Conservation (phyloP, 495 filamentous ascomycete genomes). For the Daldinia childiae region DNA sequence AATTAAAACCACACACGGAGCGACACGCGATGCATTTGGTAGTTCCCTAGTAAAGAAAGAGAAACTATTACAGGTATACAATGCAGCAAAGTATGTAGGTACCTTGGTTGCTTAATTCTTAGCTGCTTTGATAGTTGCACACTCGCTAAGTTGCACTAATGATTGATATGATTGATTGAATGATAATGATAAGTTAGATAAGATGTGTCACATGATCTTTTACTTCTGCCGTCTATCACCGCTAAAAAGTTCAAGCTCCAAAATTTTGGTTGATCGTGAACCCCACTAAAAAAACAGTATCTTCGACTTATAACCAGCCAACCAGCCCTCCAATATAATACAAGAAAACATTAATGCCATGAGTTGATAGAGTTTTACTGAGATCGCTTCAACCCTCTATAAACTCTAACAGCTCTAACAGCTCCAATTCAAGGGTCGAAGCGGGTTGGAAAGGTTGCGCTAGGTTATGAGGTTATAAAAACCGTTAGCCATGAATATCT, state of each 20-base stretch:
- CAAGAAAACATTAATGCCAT: constrained; percentile 16
- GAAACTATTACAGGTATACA: neutral
- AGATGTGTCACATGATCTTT: constrained; percentile 31
- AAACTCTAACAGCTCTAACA: constrained; percentile 2
- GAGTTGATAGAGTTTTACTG: constrained; percentile 27
- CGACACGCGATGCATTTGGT: neutral
- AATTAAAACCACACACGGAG: neutral
- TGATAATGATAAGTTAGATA: constrained; percentile 19
- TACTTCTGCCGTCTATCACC: constrained; percentile 43
- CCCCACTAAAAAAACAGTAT: constrained; percentile 38
- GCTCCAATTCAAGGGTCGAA: neutral
- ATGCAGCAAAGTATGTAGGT: too few species aligned
- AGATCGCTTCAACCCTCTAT: neutral
- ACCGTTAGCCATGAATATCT: constrained; percentile 74
- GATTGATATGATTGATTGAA: too few species aligned
- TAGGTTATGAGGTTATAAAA: constrained; percentile 38
- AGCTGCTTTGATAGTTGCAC: neutral
- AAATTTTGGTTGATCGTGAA: constrained; percentile 32
- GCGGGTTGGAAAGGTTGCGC: constrained; percentile 4
- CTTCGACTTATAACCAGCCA: constrained; percentile 14
- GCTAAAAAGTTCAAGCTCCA: constrained; percentile 49
- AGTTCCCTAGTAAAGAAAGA: neutral
- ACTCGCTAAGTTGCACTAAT: neutral
- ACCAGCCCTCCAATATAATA: constrained; percentile 25
- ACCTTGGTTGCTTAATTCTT: neutral